phyloP scores from a whole-genome alignment of 148 eudicot species.

The Hydrangea macrophylla region DNA sequence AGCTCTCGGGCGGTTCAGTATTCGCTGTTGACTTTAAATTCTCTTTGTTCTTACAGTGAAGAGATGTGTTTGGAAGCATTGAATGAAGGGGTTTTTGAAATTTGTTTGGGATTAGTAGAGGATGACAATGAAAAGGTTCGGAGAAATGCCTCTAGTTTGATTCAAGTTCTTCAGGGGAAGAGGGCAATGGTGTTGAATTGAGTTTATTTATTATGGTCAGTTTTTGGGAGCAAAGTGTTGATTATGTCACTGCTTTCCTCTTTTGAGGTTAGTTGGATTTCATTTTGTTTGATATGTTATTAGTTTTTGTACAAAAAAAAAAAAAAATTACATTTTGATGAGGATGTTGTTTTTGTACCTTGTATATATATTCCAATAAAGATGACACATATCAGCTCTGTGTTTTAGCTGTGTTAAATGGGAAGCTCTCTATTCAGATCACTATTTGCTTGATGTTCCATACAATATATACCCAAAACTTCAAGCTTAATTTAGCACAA shows the following conservation, averaged over 20 bases:
- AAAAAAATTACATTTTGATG: slow-evolving; percentile 9
- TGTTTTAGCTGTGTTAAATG: slow-evolving; percentile 10
- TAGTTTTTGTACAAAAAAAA: slow-evolving; percentile 40
- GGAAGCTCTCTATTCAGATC: not conserved
- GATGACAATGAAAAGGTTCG: slow-evolving; percentile 87
- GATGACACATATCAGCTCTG: slow-evolving; percentile 7
- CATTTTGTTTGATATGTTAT: slow-evolving; percentile 21
- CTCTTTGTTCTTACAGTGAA: slow-evolving; percentile 49
- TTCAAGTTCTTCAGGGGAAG: slow-evolving; percentile 59
- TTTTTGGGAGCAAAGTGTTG: slow-evolving; percentile 6
- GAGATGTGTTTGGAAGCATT: slow-evolving; percentile 38
- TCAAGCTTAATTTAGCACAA: not conserved
- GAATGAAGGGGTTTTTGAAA: slow-evolving; percentile 62
- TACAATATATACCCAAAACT: not conserved
- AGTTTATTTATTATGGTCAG: not conserved
- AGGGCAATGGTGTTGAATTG: slow-evolving; percentile 12
- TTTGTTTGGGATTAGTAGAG: slow-evolving; percentile 63
- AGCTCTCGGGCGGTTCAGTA: slow-evolving; percentile 75
- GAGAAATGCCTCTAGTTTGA: slow-evolving; percentile 65
- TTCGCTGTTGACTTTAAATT: slow-evolving; percentile 57
- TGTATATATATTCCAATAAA: slow-evolving; percentile 31
- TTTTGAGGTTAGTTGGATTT: slow-evolving; percentile 26
- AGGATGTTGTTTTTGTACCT: slow-evolving; percentile 14
- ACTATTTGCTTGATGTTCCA: not conserved
- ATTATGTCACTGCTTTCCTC: slow-evolving; percentile 10